Percentiles rank a stretch among this genome's conserved stretches.
Conservation (phyloP, 2,329 filamentous ascomycete genomes). For the Colletotrichum higginsianum region DNA sequence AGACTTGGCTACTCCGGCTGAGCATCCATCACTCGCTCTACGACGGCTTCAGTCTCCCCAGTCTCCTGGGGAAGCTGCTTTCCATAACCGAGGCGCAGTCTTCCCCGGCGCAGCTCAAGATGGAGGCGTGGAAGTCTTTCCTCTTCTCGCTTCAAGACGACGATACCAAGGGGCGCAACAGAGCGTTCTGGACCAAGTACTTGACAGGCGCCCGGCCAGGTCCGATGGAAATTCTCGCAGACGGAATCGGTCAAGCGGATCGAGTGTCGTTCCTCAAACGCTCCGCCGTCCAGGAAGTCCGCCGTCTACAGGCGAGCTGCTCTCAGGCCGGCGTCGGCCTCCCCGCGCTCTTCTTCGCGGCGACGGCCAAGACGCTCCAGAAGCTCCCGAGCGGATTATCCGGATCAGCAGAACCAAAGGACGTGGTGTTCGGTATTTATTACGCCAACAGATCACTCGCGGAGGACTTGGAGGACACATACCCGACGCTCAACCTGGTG, state of each 20-base stretch:
- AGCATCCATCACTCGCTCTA: constrained; percentile 90
- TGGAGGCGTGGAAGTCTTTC: constrained; percentile 23
- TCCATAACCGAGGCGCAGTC: neutral
- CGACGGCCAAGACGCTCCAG: constrained; percentile 67
- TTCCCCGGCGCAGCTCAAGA: neutral
- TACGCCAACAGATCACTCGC: constrained; percentile 80
- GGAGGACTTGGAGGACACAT: constrained; percentile 63
- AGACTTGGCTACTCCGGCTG: constrained; percentile 60
- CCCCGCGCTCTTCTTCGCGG: constrained; percentile 83
- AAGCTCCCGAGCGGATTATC: neutral
- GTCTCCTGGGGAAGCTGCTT: constrained; percentile 63
- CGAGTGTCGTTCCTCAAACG: constrained; percentile 60
- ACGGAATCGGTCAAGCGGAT: constrained; percentile 47
- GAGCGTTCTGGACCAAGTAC: constrained; percentile 29
- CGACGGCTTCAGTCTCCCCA: constrained; percentile 83
- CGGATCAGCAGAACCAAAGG: constrained; percentile 42
- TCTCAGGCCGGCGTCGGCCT: constrained; percentile 69
- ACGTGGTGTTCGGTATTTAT: constrained; percentile 83
- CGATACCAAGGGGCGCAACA: neutral
- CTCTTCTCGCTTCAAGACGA: neutral
- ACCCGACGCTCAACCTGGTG: constrained; percentile 85
- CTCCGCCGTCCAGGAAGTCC: constrained; percentile 58
- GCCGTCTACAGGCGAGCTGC: constrained; percentile 54
- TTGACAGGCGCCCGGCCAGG: constrained; percentile 49
- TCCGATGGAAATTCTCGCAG: constrained; percentile 30